Evolutionary conservation across 1,284 basidiomycete species (phyloP).

Genomic region (Porodaedalea pini): DNA sequence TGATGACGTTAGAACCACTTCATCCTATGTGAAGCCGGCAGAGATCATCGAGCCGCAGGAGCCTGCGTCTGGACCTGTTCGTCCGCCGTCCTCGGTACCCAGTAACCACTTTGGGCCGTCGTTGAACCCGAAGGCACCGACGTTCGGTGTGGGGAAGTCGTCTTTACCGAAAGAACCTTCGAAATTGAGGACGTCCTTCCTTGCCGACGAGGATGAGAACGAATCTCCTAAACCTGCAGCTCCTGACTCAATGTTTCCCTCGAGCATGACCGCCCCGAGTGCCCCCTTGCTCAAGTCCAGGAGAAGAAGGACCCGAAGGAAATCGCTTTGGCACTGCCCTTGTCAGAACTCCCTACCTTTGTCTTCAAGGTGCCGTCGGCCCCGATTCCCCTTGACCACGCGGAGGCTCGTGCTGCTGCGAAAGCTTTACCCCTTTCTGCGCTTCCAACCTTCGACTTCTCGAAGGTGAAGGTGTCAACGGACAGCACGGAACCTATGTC

Average conservation of each 20-base stretch:
- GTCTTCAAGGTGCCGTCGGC: slow-evolving; percentile 29
- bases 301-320: slow-evolving; percentile 29
- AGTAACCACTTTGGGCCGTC: slow-evolving; percentile 15
- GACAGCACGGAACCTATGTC: slow-evolving; percentile 1
- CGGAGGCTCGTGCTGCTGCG: slow-evolving; percentile 35
- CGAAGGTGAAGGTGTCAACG: slow-evolving; percentile 1
- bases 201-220: slow-evolving; percentile 38
- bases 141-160: slow-evolving; percentile 34
- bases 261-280: slow-evolving; percentile 23
- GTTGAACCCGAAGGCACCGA: slow-evolving; percentile 26
- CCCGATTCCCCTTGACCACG: slow-evolving; percentile 34
- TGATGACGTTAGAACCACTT: slow-evolving; percentile 24
- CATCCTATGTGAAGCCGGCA: slow-evolving; percentile 29
- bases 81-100: slow-evolving; percentile 19
- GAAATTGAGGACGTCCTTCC: slow-evolving; percentile 64
- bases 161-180: slow-evolving; percentile 66
- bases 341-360: slow-evolving; percentile 28
- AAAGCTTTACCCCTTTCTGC: slow-evolving; percentile 29
- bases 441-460: slow-evolving; percentile 44
- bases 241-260: background rate
- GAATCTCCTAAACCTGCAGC: slow-evolving; percentile 21
- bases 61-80: background rate
- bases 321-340: slow-evolving; percentile 24
- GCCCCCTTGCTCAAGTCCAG: slow-evolving; percentile 9
- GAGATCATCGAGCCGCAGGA: slow-evolving; percentile 42